Conservation (phyloP, 2,329 filamentous ascomycete species). For the Aspergillus hortae region DNA sequence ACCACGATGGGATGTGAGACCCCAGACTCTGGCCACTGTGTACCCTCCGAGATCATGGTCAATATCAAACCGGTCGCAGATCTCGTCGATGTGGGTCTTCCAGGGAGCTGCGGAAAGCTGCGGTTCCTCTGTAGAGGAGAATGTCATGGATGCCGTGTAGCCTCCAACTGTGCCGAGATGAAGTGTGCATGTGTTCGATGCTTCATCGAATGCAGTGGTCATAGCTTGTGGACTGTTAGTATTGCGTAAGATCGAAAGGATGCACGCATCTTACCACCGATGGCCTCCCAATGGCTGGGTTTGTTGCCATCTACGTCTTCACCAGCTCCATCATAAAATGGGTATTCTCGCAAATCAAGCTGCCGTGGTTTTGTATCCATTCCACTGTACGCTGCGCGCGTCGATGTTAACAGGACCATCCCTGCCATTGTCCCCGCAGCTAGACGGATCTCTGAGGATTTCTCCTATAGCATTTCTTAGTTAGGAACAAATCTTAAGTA, state of each 20-base stretch:
- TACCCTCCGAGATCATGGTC: conserved; percentile 50
- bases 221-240: conserved; percentile 25
- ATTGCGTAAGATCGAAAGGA: not conserved
- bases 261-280: conserved; percentile 26
- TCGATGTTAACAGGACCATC: conserved; percentile 21
- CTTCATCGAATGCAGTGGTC: conserved; percentile 13
- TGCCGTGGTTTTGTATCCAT: not conserved
- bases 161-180: conserved; percentile 31
- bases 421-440: conserved; percentile 22
- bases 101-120: conserved; percentile 20
- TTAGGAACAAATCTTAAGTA: conserved; percentile 4
- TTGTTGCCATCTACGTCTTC: conserved; percentile 9
- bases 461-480: conserved; percentile 14
- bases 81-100: conserved; percentile 27
- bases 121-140: conserved; percentile 8
- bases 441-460: conserved; percentile 19
- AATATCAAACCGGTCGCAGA: conserved; percentile 46
- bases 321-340: conserved; percentile 16
- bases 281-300: conserved; percentile 27
- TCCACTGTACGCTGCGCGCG: conserved; percentile 14
- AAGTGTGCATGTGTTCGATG: conserved; percentile 16
- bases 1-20: conserved; percentile 48
- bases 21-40: conserved; percentile 52
- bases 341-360: conserved; percentile 15
- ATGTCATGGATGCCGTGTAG: conserved; percentile 15